Evolutionary conservation across 129 eudicot genomes (phyloP).

Genomic region (Pseudognaphalium luteoalbum): DNA sequence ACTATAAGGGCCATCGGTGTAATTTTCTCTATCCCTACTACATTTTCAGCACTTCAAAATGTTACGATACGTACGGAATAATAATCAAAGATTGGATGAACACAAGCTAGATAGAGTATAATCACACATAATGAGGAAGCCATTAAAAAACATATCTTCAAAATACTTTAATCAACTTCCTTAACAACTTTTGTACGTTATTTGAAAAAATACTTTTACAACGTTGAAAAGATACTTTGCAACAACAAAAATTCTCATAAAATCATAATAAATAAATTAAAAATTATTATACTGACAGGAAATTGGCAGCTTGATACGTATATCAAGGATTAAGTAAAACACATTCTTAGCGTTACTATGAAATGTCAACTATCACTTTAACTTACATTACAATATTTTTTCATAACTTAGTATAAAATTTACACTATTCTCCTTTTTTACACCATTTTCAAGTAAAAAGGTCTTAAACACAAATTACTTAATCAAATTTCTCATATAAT

Average conservation of each 20-base stretch:
- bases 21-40: too few relatives aligned
- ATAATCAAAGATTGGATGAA: background rate
- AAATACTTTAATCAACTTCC: background rate
- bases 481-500: slow-evolving; percentile 13
- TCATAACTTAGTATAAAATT: background rate
- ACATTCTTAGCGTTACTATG: slow-evolving; percentile 12
- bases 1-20: too few relatives aligned
- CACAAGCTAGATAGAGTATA: too few relatives aligned
- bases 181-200: slow-evolving; percentile 8
- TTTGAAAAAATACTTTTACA: background rate
- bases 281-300: background rate
- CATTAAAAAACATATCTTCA: background rate
- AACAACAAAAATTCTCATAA: background rate
- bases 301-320: slow-evolving; percentile 33
- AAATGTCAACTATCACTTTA: slow-evolving; percentile 26
- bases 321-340: slow-evolving; percentile 17
- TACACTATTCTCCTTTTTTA: background rate
- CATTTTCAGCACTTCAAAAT: background rate
- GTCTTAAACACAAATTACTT: background rate
- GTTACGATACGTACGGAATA: background rate
- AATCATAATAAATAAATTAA: too few relatives aligned
- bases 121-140: background rate
- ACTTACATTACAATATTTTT: slow-evolving; percentile 4
- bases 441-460: background rate
- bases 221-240: slow-evolving; percentile 1